phyloP scores from a whole-genome alignment of 352 stramenopile genomes.

The Pythium pyrilobum region DNA sequence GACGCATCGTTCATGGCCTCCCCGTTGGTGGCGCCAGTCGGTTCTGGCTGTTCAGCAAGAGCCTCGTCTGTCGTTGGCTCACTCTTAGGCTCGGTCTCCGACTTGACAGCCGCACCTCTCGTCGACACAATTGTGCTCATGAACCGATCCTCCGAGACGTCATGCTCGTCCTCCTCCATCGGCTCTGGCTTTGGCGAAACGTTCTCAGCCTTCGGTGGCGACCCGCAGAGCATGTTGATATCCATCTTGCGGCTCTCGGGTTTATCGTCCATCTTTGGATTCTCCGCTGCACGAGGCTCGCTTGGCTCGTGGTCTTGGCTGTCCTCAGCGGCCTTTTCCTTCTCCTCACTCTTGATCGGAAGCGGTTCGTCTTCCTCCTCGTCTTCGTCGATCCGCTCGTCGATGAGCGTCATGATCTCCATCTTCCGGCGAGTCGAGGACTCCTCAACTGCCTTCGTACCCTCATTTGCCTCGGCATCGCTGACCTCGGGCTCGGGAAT shows the following conservation, averaged over 20 bases:
- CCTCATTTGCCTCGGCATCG: background rate
- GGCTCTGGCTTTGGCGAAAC: slow-evolving; percentile 8
- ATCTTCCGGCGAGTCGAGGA: slow-evolving; percentile 1
- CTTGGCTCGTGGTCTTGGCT: background rate
- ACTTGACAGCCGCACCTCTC: background rate
- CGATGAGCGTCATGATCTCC: slow-evolving; percentile 14
- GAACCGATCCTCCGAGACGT: slow-evolving; percentile 19
- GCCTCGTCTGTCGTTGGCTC: too few species aligned
- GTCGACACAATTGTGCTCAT: slow-evolving; percentile 21
- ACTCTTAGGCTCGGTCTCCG: too few species aligned
- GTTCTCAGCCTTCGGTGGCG: slow-evolving; percentile 21
- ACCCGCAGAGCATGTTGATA: slow-evolving; percentile 29
- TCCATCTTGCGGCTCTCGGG: slow-evolving; percentile 34
- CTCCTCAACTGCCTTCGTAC: too few species aligned
- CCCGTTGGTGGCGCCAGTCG: too few species aligned
- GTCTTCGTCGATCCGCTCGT: slow-evolving; percentile 21
- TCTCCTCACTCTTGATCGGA: slow-evolving; percentile 2
- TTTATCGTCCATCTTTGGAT: slow-evolving; percentile 1
- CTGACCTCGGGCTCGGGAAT: background rate
- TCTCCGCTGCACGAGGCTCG: background rate
- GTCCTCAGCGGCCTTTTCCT: background rate
- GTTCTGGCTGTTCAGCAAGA: too few species aligned
- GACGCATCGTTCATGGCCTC: background rate
- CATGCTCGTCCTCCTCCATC: slow-evolving; percentile 21
- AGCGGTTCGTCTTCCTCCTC: slow-evolving; percentile 15